These are phyloP conservation scores for Trametes pubescens DNA, from an alignment of 1,284 basidiomycete species.

Conservation along the genomic window DNA sequence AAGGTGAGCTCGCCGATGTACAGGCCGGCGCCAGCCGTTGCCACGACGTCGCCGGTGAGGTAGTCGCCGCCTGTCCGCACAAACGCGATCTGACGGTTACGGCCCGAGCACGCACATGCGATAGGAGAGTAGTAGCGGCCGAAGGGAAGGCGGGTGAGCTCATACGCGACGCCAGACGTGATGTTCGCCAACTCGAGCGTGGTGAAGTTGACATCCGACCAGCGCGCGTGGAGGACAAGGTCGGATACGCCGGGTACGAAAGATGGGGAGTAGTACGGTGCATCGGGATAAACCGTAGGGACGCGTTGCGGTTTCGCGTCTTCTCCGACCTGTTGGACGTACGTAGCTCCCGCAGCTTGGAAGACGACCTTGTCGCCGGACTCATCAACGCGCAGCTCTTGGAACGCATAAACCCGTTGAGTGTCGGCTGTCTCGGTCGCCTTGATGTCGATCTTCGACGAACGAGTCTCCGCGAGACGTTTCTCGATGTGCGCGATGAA, in stretches of 20 bases:
- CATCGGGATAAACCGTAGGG: constrained; percentile 54
- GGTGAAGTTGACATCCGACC: constrained; percentile 71
- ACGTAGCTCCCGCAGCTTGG: constrained; percentile 62
- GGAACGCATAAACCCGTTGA: constrained; percentile 66
- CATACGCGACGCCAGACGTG: constrained; percentile 51
- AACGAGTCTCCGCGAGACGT: constrained; percentile 66
- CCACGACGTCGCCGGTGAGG: constrained; percentile 69
- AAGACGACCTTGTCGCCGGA: constrained; percentile 60
- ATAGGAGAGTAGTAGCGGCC: constrained; percentile 71
- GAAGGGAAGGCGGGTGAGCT: constrained; percentile 62
- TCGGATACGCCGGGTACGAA: constrained; percentile 59
- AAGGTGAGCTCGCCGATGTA: constrained; percentile 68
- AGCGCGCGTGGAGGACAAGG: constrained; percentile 68
- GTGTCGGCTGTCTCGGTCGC: constrained; percentile 60
- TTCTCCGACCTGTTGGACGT: constrained; percentile 53
- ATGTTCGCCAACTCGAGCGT: constrained; percentile 71
- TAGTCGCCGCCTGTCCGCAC: constrained; percentile 65
- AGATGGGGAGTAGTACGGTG: constrained; percentile 73
- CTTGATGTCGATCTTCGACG: constrained; percentile 55
- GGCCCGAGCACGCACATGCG: constrained; percentile 54
- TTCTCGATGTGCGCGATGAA: constrained; percentile 71
- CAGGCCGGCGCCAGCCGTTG: constrained; percentile 67
- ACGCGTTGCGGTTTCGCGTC: constrained; percentile 44
- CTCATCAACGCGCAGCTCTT: constrained; percentile 62
- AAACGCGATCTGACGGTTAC: constrained; percentile 63